Conservation (phyloP, 164 flowering plant species). For the Piper longum region DNA sequence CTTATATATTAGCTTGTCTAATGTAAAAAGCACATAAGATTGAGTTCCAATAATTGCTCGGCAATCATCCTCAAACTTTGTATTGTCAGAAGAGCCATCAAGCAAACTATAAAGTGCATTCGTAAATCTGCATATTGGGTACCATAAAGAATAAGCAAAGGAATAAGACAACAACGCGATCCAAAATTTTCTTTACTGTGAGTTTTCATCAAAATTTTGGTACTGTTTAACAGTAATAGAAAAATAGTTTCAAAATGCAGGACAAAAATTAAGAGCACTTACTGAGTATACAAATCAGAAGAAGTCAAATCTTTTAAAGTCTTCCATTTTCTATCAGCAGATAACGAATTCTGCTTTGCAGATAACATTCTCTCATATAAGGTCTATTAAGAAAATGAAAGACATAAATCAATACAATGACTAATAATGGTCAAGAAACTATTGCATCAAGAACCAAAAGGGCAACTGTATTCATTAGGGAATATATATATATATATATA, state of each 20-base stretch:
- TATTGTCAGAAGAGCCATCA: constrained; percentile 82
- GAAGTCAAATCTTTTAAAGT: constrained; percentile 33
- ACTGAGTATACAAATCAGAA: constrained; percentile 73
- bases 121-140: constrained; percentile 51
- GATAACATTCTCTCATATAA: constrained; percentile 81
- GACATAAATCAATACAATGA: not conserved
- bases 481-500: not conserved
- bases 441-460: not conserved
- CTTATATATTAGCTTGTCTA: constrained; percentile 83
- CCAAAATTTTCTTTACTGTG: no score
- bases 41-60: constrained; percentile 76
- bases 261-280: not conserved
- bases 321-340: constrained; percentile 67
- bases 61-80: constrained; percentile 93
- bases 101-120: constrained; percentile 69
- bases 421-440: not conserved
- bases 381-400: constrained; percentile 28
- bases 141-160: no score
- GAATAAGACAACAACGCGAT: no score
- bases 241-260: not conserved
- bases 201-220: no score
- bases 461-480: not conserved
- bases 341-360: constrained; percentile 68
- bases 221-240: no score
- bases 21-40: constrained; percentile 78